Base-by-base conservation (phyloP, 2,329 filamentous ascomycete genomes). In the Colletotrichum ledebouriae region DNA sequence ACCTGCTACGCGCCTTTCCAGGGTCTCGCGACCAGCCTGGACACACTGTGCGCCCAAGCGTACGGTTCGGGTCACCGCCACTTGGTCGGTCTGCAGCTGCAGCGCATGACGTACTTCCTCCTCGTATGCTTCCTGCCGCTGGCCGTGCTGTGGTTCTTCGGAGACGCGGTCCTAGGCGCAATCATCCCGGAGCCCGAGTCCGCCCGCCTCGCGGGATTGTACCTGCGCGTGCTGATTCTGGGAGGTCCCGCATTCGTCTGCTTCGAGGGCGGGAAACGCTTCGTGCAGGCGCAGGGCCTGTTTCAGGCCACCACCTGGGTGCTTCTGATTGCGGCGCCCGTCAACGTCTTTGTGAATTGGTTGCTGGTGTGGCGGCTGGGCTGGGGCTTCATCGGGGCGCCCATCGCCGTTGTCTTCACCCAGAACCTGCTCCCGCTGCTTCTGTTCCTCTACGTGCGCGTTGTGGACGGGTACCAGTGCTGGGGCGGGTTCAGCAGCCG, bases 21-120 rank as follows among this genome's bases (percentile, higher is more conserved):
- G 75, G 92, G 94, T n/a, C 85, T 98, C 13, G 91, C 94, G 1
- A 98, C 95, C 4, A 93, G 91, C 71, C 84, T 98, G 42, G 95
- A 98, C 79, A 98, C 95, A 0, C 88, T 98, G 2, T 98, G 95
- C 78, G 89, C 95, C 0, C 95, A 98, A 79, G 95, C 96, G 0
- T 98, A 97, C 76, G 95, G 96, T 2, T 97, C 93, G 0, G 95
- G 95, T 0, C 92, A 92, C 77, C 97, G 92, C 76, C 92, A 94
- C 73, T 87, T 98, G 5, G 95, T 98, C 11, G 62, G 93, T 2
- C 78, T 96, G 62, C 93, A 96, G 74, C 86, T 93, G 71, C 92
- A 96, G 79, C 86, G 92, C 64, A 95, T 95, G 92, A 83, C 92
- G 1, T 91, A 85, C 75, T 94, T 96, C 75, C 85, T 96, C 3